A percentile compares a stretch with the other conserved stretches of the same genome.
These are phyloP conservation scores for Aspergillus bridgeri DNA, from an alignment of 495 filamentous ascomycete genomes.

Conservation along the genomic window DNA sequence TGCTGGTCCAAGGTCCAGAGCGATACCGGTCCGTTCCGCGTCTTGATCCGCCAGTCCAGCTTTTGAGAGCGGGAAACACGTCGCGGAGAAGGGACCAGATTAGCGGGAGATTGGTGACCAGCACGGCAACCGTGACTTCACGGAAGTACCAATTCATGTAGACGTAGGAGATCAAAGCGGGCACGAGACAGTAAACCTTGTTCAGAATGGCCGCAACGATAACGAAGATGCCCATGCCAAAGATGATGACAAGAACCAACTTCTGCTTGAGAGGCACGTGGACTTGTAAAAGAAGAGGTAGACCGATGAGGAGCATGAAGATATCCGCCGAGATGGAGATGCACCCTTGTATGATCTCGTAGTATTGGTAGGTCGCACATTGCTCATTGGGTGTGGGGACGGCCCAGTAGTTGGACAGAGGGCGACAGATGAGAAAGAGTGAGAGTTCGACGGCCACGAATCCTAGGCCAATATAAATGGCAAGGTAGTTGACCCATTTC, in stretches of 20 bases:
- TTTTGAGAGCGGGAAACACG: slow-evolving; percentile 51
- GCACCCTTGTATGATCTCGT: slow-evolving; percentile 48
- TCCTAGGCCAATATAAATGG: slow-evolving; percentile 52
- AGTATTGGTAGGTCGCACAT: slow-evolving; percentile 50
- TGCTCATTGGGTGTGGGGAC: slow-evolving; percentile 45
- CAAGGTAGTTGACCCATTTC: slow-evolving; percentile 43
- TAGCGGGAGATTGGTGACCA: slow-evolving; percentile 64
- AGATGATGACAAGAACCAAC: slow-evolving; percentile 48
- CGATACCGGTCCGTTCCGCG: slow-evolving; percentile 36
- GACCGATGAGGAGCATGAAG: slow-evolving; percentile 60
- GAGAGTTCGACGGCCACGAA: slow-evolving; percentile 59
- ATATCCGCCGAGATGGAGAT: slow-evolving; percentile 66
- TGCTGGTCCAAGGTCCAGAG: slow-evolving; percentile 38
- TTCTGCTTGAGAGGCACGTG: slow-evolving; percentile 56
- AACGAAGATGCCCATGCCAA: slow-evolving; percentile 62
- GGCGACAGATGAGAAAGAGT: slow-evolving; percentile 62
- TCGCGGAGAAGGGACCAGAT: slow-evolving; percentile 61
- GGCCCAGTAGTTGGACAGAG: slow-evolving; percentile 60
- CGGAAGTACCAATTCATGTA: slow-evolving; percentile 72
- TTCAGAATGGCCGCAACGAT: slow-evolving; percentile 62
- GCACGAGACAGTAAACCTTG: slow-evolving; percentile 65
- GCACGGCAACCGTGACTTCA: slow-evolving; percentile 62
- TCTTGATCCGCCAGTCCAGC: slow-evolving; percentile 45
- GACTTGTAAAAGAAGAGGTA: slow-evolving; percentile 58
- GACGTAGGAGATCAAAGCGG: slow-evolving; percentile 42